A percentile compares a stretch with the other conserved stretches of the same genome.
Conservation (phyloP, 768 basidiomycete genomes). For the Rhodotorula kratochvilovae region DNA sequence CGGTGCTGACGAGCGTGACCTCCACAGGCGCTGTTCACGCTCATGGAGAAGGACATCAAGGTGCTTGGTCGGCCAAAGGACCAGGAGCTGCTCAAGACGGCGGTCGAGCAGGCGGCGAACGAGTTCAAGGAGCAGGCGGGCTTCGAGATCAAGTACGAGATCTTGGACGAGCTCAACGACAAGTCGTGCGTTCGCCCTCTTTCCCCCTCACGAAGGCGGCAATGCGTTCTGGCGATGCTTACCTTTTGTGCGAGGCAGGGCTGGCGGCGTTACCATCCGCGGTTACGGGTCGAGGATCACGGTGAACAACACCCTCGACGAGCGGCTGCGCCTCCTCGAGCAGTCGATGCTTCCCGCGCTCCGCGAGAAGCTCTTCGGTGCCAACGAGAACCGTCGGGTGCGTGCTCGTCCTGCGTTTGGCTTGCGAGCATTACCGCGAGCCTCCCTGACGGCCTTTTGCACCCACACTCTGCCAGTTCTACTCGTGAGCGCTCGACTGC, state of each 20-base stretch:
- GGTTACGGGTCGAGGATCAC: conserved; percentile 73
- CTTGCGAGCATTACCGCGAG: background rate
- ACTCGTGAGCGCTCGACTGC: background rate
- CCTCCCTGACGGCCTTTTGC: background rate
- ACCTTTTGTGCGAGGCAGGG: conserved; percentile 51
- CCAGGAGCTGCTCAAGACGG: conserved; percentile 58
- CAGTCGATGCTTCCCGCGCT: conserved; percentile 98
- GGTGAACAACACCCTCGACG: conserved; percentile 90
- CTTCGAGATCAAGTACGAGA: conserved; percentile 56
- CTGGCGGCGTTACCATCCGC: conserved; percentile 77
- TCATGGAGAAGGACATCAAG: conserved; percentile 69
- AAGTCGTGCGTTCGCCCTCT: conserved; percentile 57
- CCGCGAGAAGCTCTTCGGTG: conserved; percentile 77
- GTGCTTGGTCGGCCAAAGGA: conserved; percentile 69
- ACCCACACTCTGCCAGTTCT: background rate
- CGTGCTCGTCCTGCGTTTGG: background rate
- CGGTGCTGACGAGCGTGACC: too few relatives aligned
- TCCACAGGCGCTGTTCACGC: conserved; percentile 63
- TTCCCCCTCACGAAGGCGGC: background rate
- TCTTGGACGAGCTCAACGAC: conserved; percentile 62
- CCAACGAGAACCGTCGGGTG: conserved; percentile 86
- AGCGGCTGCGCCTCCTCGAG: conserved; percentile 79
- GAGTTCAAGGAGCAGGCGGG: conserved; percentile 77
- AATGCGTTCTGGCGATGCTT: too few relatives aligned
- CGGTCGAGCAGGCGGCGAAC: conserved; percentile 61